A percentile compares a stretch with the other conserved stretches of the same genome.
Conservation (phyloP, 1,139 yeast species). For the Candida anutae region DNA sequence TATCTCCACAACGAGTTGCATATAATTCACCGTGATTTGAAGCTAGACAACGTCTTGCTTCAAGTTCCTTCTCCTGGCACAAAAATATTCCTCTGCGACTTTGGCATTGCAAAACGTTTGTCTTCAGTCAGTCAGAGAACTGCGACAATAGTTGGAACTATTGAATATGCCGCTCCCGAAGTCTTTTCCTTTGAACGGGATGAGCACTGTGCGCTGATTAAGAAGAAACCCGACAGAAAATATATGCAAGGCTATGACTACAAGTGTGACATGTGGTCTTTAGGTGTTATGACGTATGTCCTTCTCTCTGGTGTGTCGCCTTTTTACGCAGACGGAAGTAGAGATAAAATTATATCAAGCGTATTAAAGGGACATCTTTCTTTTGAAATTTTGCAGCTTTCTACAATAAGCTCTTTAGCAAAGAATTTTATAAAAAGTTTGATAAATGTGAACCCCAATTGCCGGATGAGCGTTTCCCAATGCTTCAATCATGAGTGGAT, state of each 20-base stretch:
- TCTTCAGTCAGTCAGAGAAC: constrained; percentile 22
- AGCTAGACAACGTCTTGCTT: constrained; percentile 50
- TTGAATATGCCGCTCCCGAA: constrained; percentile 66
- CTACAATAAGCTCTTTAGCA: neutral
- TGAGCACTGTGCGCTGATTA: neutral
- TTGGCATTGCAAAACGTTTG: constrained; percentile 51
- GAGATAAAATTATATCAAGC: constrained; percentile 8
- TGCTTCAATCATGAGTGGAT: neutral
- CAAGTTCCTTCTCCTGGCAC: constrained; percentile 45
- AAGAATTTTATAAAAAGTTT: neutral
- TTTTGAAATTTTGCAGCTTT: neutral
- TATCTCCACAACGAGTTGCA: constrained; percentile 36
- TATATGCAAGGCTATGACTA: constrained; percentile 33
- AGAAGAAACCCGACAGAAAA: neutral
- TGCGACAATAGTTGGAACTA: constrained; percentile 57
- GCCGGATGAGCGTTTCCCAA: neutral
- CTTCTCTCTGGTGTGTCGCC: constrained; percentile 56
- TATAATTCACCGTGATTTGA: constrained; percentile 18
- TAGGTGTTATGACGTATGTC: constrained; percentile 53
- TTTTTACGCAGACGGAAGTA: constrained; percentile 42
- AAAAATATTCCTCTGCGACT: constrained; percentile 52
- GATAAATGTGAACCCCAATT: neutral
- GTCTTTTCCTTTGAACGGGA: constrained; percentile 11
- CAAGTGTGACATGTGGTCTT: constrained; percentile 63
- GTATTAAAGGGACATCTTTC: neutral